Percentiles rank a stretch among this genome's conserved stretches.
Evolutionary conservation across 2,329 filamentous ascomycete genomes (phyloP).

Genomic region (Delphinella strobiligena): DNA sequence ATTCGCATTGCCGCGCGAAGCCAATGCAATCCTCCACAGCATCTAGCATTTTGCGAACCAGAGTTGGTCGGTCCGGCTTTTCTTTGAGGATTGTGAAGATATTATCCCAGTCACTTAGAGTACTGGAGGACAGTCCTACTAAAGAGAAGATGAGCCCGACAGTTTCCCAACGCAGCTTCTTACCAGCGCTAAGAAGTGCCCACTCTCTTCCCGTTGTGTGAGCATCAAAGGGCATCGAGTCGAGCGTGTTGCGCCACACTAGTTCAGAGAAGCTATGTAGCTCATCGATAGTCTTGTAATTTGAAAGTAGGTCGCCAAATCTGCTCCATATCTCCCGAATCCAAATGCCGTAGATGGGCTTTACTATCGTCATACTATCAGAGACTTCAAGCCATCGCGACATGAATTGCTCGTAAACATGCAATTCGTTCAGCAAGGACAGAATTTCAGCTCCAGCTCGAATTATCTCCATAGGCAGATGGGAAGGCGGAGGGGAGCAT

Average conservation of each 20-base stretch:
- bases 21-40: conserved; percentile 20
- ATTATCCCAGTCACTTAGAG: conserved; percentile 21
- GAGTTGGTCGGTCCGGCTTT: conserved; percentile 2
- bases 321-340: conserved; percentile 24
- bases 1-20: conserved; percentile 23
- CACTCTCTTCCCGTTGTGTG: neutral
- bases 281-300: conserved; percentile 18
- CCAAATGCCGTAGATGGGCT: conserved; percentile 21
- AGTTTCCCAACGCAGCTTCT: conserved; percentile 31
- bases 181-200: conserved; percentile 21
- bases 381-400: conserved; percentile 21
- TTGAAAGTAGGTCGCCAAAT: conserved; percentile 16
- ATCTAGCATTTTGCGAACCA: conserved; percentile 3
- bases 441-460: conserved; percentile 22
- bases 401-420: conserved; percentile 18
- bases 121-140: conserved; percentile 24
- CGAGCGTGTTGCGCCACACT: conserved; percentile 30
- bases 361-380: conserved; percentile 21
- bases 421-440: conserved; percentile 19
- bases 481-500: conserved; percentile 13
- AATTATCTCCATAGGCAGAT: conserved; percentile 18
- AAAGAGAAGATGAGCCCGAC: conserved; percentile 28
- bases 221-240: conserved; percentile 16
- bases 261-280: conserved; percentile 26
- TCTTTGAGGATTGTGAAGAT: conserved; percentile 13